A percentile compares a stretch with the other conserved stretches of the same genome.
Conservation (phyloP, 177 flowering plant genomes). For the Telopea speciosissima region DNA sequence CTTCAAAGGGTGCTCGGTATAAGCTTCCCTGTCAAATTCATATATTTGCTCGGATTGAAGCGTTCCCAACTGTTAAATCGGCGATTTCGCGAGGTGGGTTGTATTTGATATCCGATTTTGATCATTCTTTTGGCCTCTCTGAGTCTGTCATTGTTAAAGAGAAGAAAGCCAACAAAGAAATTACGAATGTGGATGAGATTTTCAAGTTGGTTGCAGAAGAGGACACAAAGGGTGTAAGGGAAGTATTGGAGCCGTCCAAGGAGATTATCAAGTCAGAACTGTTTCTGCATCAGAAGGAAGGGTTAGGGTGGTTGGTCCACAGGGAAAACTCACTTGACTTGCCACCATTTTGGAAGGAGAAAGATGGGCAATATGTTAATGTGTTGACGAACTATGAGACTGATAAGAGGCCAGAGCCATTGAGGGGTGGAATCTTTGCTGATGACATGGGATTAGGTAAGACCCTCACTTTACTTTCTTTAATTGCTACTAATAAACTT, state of each 20-base stretch:
- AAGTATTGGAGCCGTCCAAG: slow-evolving; percentile 57
- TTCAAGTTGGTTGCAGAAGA: slow-evolving; percentile 50
- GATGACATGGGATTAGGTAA: slow-evolving; percentile 98
- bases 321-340: slow-evolving; percentile 68
- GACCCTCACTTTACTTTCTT: slow-evolving; percentile 79
- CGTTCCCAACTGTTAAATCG: slow-evolving; percentile 24
- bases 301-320: slow-evolving; percentile 68
- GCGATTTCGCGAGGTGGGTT: slow-evolving; percentile 38
- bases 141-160: slow-evolving; percentile 57
- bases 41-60: slow-evolving; percentile 45
- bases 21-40: slow-evolving; percentile 55
- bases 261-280: slow-evolving; percentile 51
- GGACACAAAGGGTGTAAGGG: slow-evolving; percentile 25
- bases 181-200: slow-evolving; percentile 53
- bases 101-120: slow-evolving; percentile 31
- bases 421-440: slow-evolving; percentile 84
- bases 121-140: slow-evolving; percentile 42
- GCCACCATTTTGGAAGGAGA: slow-evolving; percentile 93
- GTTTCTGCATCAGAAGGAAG: slow-evolving; percentile 77
- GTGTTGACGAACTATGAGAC: slow-evolving; percentile 62
- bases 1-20: slow-evolving; percentile 19
- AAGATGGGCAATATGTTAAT: slow-evolving; percentile 53
- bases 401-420: slow-evolving; percentile 53
- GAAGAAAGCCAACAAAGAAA: slow-evolving; percentile 19
- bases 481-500: slow-evolving; percentile 64